Evolutionary conservation across 805 yeast species (phyloP), one percentile per base, ranked within the genome.

Genomic region (Candida pseudoglaebosa): DNA sequence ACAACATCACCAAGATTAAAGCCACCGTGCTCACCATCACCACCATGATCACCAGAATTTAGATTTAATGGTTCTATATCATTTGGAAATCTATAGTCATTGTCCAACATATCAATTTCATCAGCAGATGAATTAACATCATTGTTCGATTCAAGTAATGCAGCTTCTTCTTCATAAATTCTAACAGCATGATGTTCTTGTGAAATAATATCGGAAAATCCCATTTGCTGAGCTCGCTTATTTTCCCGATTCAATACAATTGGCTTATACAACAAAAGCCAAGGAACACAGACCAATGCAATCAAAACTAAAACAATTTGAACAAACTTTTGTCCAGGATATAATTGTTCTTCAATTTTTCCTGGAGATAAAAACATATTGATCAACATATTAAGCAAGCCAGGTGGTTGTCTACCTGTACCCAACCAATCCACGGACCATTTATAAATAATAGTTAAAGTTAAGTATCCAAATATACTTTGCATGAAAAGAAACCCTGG

Each of bases 341-440:
- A 93, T 32, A 93, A 70, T 36, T 76, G 82, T 46, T 84, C 96
- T 24, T 80, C 91, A 39, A 93, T 77, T 6, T 69, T 75, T 8
- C 99, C 99, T 8, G 99, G 99, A 1, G 96, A 67, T 53, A 93
- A 71, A 61, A 93, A 93, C 99, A 93, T 93, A 53, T 83, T 82
- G 54, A 93, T 93, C 53, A 93, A 74, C 95, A 89, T 93, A 62
- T 93, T 93, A 58, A 93, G 73, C 55, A 93, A 71, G 35, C 96
- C 90, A 21, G 99, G 99, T 2, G 99, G 95, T 38, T 83, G 87
- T 56, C 73, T 73, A 9, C 71, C 83, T 39, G 78, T 73, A 21
- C 76, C 82, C 39, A 78, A 67, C 99, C 99, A 93, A 70, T 93
- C 93, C 35, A 86, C 84, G 16, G 81, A 67, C 99, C 99, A 93